A percentile compares a stretch with the other conserved stretches of the same genome.
phyloP scores from a whole-genome alignment of 257 asterid species.

The Jacaranda copaia region DNA sequence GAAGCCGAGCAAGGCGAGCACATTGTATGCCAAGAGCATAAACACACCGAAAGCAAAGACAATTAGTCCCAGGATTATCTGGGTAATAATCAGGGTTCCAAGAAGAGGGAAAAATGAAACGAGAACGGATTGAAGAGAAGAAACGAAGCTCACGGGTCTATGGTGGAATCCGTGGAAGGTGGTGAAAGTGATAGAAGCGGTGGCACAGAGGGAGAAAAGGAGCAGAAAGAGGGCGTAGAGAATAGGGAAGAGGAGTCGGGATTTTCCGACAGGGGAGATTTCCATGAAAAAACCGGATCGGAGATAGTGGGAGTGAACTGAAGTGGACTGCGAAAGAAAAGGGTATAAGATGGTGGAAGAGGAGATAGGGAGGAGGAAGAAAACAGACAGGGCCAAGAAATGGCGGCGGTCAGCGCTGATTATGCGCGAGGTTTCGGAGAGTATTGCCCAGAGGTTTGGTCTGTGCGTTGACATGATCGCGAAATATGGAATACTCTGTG shows the following conservation, averaged over 20 bases:
- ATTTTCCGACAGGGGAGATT: not conserved
- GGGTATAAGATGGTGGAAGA: constrained; percentile 52
- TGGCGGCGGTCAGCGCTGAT: constrained; percentile 72
- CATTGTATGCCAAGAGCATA: not conserved
- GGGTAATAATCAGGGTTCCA: constrained; percentile 33
- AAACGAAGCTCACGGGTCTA: constrained; percentile 52
- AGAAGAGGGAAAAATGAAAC: constrained; percentile 55
- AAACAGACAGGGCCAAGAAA: constrained; percentile 61
- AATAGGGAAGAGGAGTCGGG: constrained; percentile 35
- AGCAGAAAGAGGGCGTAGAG: constrained; percentile 37
- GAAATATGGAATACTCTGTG: not conserved
- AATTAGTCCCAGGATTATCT: constrained; percentile 24
- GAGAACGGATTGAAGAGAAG: constrained; percentile 58
- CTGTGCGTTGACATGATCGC: constrained; percentile 44
- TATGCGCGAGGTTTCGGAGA: constrained; percentile 65
- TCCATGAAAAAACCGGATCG: constrained; percentile 38
- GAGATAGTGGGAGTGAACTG: constrained; percentile 34
- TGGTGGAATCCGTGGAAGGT: constrained; percentile 64
- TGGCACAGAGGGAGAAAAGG: constrained; percentile 48
- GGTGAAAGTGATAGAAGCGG: constrained; percentile 61
- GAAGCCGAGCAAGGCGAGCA: constrained; percentile 41
- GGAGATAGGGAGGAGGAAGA: constrained; percentile 71
- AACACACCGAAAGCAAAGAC: not conserved
- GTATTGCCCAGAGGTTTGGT: constrained; percentile 65
- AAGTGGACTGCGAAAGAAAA: constrained; percentile 41